Base-by-base conservation (phyloP, 352 stramenopile species). In the Globisporangium takayamanum region DNA sequence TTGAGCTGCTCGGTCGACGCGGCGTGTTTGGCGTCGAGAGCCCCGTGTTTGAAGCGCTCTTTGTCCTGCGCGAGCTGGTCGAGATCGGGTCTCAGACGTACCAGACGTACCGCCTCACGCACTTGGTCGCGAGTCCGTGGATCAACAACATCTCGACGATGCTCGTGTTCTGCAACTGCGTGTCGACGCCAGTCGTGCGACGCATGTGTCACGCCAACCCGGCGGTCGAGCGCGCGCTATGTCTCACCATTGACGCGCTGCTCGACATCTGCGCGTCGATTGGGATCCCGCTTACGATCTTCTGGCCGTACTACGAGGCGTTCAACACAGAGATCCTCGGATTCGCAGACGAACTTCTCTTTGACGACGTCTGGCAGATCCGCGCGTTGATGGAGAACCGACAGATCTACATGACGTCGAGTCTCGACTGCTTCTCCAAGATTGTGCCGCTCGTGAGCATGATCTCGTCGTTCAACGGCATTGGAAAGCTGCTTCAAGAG, bases 191-290 rank as follows among this genome's bases (percentile, higher is more conserved):
- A 2, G 20, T 56, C 22, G 56, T 62, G 18, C 56, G 44, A 16
- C 36, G 50, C 6, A 56, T 62, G 22, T 62, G 25, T 14, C 22
- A 22, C 56, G n/a, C 26, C 2, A 56, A 36, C 11, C 56, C 56
- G 5, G 64, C 63, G 20, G 14, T 59, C 6, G 66, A 71, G 30
- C 62, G 68, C 1, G 25, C 68, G 1, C 8, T 60, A 2, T 71
- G 66, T n/a, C 54, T 76, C 25, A 12, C 41, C 11, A 45, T 72
- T 7, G 67, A 74, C 26, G 53, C 69, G 11, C 8, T 70, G 2
- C 57, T 77, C 7, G 54, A 74, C 41, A 39, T 60, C 15, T 51
- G 33, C 30, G 58, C 59, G 18, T 57, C 50, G 1, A 57, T 74
- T 33, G 45, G 64, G 20, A 60, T 77, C 30, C 48, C 56, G 41